A percentile compares a stretch with the other conserved stretches of the same genome.
Conservation (phyloP, 441 rosid genomes). For the Aquilaria agallochum region DNA sequence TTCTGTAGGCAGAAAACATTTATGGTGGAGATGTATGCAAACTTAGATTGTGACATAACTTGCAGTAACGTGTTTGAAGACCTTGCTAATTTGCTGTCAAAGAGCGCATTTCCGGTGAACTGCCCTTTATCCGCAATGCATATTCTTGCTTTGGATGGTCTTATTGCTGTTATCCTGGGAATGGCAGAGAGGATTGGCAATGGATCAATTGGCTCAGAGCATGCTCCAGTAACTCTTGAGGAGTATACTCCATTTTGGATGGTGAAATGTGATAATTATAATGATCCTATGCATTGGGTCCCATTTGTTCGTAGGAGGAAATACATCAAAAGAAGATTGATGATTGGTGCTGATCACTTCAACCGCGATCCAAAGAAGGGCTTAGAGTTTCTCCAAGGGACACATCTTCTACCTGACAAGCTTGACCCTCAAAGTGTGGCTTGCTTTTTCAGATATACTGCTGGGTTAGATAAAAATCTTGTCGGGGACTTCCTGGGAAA, state of each 20-base stretch:
- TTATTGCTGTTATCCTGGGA: constrained; percentile 73
- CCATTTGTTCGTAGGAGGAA: constrained; percentile 69
- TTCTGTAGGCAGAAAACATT: constrained; percentile 75
- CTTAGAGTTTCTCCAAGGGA: constrained; percentile 76
- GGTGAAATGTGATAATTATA: constrained; percentile 65
- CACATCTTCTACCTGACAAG: constrained; percentile 75
- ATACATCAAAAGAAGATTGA: constrained; percentile 71
- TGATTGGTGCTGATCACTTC: constrained; percentile 87
- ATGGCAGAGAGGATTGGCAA: constrained; percentile 81
- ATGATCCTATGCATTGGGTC: constrained; percentile 68
- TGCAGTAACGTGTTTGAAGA: constrained; percentile 80
- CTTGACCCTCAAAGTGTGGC: constrained; percentile 88
- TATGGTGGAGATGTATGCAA: constrained; percentile 87
- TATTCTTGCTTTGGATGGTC: constrained; percentile 71
- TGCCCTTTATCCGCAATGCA: constrained; percentile 82
- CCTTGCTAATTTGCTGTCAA: constrained; percentile 68
- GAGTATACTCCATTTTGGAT: constrained; percentile 81
- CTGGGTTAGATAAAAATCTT: constrained; percentile 81
- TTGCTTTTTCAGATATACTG: constrained; percentile 76
- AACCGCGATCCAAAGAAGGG: constrained; percentile 85
- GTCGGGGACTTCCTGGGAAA: constrained; percentile 81
- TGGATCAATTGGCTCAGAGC: constrained; percentile 48
- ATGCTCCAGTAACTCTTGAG: constrained; percentile 57
- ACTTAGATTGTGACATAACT: constrained; percentile 77
- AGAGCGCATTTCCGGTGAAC: constrained; percentile 80